These are phyloP conservation scores for Micromonas commoda DNA, from an alignment of 139 green algal genomes.

Conservation along the genomic window DNA sequence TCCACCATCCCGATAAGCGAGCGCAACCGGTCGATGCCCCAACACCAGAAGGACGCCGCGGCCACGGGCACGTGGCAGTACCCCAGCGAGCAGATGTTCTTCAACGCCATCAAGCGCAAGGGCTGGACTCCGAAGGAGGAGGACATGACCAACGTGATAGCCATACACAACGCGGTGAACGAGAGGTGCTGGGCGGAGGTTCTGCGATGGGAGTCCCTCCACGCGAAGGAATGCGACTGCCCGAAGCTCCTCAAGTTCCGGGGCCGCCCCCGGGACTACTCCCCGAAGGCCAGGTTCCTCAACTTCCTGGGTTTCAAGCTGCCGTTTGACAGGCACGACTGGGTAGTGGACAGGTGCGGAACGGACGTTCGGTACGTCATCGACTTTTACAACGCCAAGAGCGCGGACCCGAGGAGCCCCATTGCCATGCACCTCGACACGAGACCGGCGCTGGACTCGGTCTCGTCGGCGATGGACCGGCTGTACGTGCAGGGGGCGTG, in stretches of 20 bases:
- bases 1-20: slow-evolving; percentile 14
- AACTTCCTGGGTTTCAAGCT: slow-evolving; percentile 83
- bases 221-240: slow-evolving; percentile 25
- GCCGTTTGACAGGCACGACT: slow-evolving; percentile 94
- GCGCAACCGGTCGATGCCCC: neutral
- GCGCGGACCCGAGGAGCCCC: slow-evolving; percentile 49
- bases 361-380: slow-evolving; percentile 83
- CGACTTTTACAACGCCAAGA: slow-evolving; percentile 84
- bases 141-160: slow-evolving; percentile 60
- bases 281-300: slow-evolving; percentile 80
- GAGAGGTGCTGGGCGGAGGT: slow-evolving; percentile 78
- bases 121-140: slow-evolving; percentile 31
- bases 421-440: slow-evolving; percentile 86
- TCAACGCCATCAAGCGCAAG: slow-evolving; percentile 85
- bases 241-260: slow-evolving; percentile 47
- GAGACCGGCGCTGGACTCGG: slow-evolving; percentile 73
- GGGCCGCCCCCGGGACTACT: slow-evolving; percentile 73
- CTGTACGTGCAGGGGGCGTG: slow-evolving; percentile 51
- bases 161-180: slow-evolving; percentile 93
- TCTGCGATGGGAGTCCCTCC: slow-evolving; percentile 64
- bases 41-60: slow-evolving; percentile 6
- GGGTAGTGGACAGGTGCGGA: slow-evolving; percentile 82
- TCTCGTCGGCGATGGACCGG: slow-evolving; percentile 55
- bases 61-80: slow-evolving; percentile 12
- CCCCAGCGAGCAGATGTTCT: slow-evolving; percentile 78